A percentile compares a stretch with the other conserved stretches of the same genome.
These are phyloP conservation scores for Hydnomerulius pinastri DNA, from an alignment of 768 basidiomycete species.

Conservation along the genomic window DNA sequence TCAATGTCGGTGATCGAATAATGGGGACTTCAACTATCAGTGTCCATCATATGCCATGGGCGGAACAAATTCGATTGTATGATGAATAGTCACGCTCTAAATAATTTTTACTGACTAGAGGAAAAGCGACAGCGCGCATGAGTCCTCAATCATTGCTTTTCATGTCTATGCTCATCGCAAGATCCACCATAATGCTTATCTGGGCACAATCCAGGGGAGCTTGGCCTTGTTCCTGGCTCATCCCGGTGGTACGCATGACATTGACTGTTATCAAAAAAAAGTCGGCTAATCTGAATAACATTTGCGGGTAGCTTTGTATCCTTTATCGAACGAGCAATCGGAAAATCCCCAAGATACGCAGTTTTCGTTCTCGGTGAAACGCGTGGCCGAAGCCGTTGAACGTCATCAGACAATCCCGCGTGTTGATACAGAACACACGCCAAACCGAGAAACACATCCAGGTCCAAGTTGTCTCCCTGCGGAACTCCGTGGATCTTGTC, in stretches of 20 bases:
- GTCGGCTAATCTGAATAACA: background rate
- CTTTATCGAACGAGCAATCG: background rate
- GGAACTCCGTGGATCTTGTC: background rate
- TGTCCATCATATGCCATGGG: slow-evolving; percentile 2
- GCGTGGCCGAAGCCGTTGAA: background rate
- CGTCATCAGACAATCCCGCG: background rate
- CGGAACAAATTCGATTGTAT: background rate
- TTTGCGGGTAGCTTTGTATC: background rate
- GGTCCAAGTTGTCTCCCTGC: background rate
- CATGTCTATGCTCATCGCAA: slow-evolving; percentile 4
- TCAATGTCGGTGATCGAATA: background rate
- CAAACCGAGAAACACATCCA: background rate
- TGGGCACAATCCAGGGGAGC: background rate
- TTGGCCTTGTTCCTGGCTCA: background rate
- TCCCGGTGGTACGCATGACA: background rate
- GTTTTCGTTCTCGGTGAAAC: background rate
- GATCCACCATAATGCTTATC: background rate
- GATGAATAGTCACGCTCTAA: background rate
- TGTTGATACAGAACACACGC: background rate
- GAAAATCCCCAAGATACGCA: background rate
- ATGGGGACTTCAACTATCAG: background rate
- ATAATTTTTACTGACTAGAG: background rate
- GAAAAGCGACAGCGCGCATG: background rate
- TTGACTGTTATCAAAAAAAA: too few species aligned
- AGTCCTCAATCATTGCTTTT: background rate